Percentiles rank a stretch among this genome's conserved stretches.
phyloP scores from a whole-genome alignment of 1,284 basidiomycete genomes.

The Cronartium quercuum region DNA sequence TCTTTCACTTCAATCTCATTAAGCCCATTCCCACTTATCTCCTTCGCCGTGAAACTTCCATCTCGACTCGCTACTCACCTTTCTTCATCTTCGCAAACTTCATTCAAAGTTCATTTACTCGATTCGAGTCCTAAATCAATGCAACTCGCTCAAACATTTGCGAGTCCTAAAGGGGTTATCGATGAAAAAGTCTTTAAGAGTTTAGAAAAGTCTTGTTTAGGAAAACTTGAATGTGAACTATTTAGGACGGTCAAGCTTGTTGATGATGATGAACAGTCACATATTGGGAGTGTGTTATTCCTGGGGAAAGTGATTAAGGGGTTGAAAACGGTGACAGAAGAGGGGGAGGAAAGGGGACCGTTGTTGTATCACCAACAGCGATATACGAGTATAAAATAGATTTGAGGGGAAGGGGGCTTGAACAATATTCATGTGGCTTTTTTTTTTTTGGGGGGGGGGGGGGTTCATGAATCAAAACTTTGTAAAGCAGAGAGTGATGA shows the following conservation, averaged over 20 bases:
- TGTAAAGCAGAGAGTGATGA: no score
- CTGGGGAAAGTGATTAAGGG: neutral
- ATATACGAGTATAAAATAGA: no score
- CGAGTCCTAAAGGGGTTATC: constrained; percentile 1
- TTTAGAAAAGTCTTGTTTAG: constrained; percentile 4
- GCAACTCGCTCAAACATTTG: neutral
- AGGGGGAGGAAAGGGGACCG: no score
- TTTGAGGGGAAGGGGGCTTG: no score
- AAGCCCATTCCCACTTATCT: constrained; percentile 74
- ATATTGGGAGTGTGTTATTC: neutral
- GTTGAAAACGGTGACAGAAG: no score
- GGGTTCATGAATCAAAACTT: no score
- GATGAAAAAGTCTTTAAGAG: neutral
- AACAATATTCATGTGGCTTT: no score
- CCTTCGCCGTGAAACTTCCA: constrained; percentile 80
- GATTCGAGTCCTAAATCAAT: constrained; percentile 21
- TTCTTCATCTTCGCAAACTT: neutral
- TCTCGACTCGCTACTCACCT: constrained; percentile 63
- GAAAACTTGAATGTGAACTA: neutral
- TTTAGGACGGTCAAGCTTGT: neutral
- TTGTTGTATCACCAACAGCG: no score
- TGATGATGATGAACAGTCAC: neutral
- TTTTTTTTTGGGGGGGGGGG: no score
- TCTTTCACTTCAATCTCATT: constrained; percentile 86
- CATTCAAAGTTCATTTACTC: constrained; percentile 9